A percentile compares a stretch with the other conserved stretches of the same genome.
phyloP scores from a whole-genome alignment of 768 basidiomycete species.

The Lentinula detonsa region DNA sequence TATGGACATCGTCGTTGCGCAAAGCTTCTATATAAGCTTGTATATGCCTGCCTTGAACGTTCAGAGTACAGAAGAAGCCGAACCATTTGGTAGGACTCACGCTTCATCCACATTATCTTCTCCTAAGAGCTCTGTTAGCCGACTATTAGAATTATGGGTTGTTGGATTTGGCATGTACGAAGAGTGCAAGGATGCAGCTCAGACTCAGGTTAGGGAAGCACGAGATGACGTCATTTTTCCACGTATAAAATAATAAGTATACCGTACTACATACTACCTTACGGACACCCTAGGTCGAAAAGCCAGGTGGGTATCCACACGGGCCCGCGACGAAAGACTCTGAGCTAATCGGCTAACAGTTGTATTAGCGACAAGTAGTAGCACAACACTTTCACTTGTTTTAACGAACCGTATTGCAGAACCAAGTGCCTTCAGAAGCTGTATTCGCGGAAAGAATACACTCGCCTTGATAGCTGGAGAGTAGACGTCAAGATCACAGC shows the following conservation, averaged over 20 bases:
- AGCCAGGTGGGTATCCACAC: neutral
- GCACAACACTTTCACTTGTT: neutral
- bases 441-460: neutral
- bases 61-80: neutral
- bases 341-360: neutral
- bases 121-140: conserved; percentile 26
- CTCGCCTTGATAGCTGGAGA: neutral
- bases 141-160: neutral
- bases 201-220: too few species aligned
- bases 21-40: conserved; percentile 76
- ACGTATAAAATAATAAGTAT: too few species aligned
- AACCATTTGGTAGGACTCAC: conserved; percentile 33
- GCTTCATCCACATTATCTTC: conserved; percentile 65
- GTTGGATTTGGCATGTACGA: neutral
- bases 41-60: conserved; percentile 36
- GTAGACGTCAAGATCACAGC: neutral
- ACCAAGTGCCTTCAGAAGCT: neutral
- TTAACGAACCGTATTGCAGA: neutral
- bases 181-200: too few species aligned
- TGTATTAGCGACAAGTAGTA: neutral
- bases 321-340: neutral
- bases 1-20: conserved; percentile 46
- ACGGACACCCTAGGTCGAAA: neutral
- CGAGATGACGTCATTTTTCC: too few species aligned
- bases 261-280: too few species aligned